Base-by-base conservation (phyloP, 257 asterid genomes). In the Solanum infundibuliforme region DNA sequence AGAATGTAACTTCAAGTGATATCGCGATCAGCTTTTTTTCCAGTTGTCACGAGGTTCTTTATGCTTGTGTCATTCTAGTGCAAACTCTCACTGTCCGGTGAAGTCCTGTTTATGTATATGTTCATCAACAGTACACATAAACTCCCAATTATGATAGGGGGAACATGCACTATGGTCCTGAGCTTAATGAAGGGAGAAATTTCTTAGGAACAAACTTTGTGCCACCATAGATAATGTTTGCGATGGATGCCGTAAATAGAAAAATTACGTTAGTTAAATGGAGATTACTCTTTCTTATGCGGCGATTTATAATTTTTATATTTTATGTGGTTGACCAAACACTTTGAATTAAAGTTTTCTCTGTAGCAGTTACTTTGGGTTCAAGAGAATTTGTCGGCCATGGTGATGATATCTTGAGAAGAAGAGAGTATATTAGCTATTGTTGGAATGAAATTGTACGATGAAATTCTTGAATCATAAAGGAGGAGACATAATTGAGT, bases 91-190 rank as follows among this genome's bases (percentile, higher is more conserved):
- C 69, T 35, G 79, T 23, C 1, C 27, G 1, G 62, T 1, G 72
- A 72, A 1, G 83, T 86, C 43, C 43, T 86, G 46, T 72, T 86
- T 86, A 85, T 85, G 88, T 86, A 72, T 31, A 69, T 69, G 68
- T 72, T 43, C 1, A 46, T 21, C 35, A 43, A 69, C 52, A 46
- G 25, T 48, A 31, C n/a, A 58, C 88, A 72, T 46, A 86, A 86
- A 86, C 71, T 86, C 84, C 73, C 83, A 27, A 36, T 82, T 48
- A 82, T 72, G 27, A 14, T 58, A 13, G 25, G 84, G 72, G 46
- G 12, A 46, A 43, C 12, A 48, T 82, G 43, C 69, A 81, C 20
- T 4, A 31, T 31, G 29, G 68, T 48, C 85, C 60, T 2, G 14
- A 43, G 85, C 84, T 41, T 81, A 81, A 46, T 46, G 29, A 8